These are phyloP conservation scores for Sarocladiaceae sp. DNA, from an alignment of 2,329 filamentous ascomycete genomes.

Conservation along the genomic window DNA sequence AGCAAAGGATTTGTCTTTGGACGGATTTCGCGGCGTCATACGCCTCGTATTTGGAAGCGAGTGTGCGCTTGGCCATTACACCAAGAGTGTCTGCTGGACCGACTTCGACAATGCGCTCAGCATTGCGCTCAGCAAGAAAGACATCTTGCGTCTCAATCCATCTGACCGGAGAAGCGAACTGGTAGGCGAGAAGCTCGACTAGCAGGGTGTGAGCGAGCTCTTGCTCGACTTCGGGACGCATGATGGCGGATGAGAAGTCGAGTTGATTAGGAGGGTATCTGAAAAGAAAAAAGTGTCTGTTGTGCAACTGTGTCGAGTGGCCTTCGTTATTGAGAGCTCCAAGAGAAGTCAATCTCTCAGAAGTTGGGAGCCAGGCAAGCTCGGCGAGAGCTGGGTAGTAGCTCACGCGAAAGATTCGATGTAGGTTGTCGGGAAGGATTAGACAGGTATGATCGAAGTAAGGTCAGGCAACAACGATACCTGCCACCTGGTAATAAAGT, in stretches of 20 bases:
- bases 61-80: constrained; percentile 93
- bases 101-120: constrained; percentile 96
- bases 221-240: constrained; percentile 99
- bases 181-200: constrained; percentile 97
- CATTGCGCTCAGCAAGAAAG: constrained; percentile 91
- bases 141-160: constrained; percentile 99
- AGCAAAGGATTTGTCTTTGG: constrained; percentile 95
- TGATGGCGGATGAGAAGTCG: constrained; percentile 42
- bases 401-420: constrained; percentile 3
- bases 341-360: constrained; percentile 7
- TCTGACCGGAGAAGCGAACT: constrained; percentile 97
- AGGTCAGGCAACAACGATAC: neutral
- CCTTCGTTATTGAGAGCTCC: neutral
- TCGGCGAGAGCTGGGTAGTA: neutral
- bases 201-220: constrained; percentile 98
- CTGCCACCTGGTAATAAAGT: constrained; percentile 8
- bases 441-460: neutral
- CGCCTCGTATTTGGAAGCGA: constrained; percentile 96
- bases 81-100: constrained; percentile 95
- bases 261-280: constrained; percentile 11
- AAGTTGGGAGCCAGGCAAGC: constrained; percentile 5
- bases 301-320: neutral
- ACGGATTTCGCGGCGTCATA: constrained; percentile 97
- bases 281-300: neutral
- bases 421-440: constrained; percentile 1